Evolutionary conservation across 768 basidiomycete genomes (phyloP).

Genomic region (Multifurca ochricompacta): DNA sequence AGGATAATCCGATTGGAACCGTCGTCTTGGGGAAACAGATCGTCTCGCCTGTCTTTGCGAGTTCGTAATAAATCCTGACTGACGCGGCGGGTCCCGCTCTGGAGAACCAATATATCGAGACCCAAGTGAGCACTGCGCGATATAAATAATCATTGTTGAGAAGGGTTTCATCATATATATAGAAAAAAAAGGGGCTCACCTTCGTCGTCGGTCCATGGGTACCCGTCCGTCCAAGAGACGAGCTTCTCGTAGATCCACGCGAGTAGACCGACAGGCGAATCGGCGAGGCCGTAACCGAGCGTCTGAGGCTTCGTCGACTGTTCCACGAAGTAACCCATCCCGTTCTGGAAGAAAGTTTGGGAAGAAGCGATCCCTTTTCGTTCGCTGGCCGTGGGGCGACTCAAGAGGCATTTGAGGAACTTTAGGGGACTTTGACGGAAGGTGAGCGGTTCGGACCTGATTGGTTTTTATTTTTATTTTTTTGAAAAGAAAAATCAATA

Average conservation of each 20-base stretch:
- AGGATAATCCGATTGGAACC: constrained; percentile 27
- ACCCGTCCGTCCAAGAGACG: constrained; percentile 33
- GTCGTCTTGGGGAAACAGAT: background rate
- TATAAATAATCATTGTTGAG: constrained; percentile 18
- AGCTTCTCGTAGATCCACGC: constrained; percentile 35
- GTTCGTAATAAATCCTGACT: constrained; percentile 29
- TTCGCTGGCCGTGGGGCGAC: constrained; percentile 27
- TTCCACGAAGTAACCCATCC: constrained; percentile 27
- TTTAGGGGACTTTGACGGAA: constrained; percentile 23
- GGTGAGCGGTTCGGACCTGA: background rate
- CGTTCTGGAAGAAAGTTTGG: constrained; percentile 20
- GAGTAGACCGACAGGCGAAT: constrained; percentile 45
- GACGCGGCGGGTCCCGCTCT: constrained; percentile 28
- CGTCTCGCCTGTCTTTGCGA: constrained; percentile 1
- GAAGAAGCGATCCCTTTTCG: constrained; percentile 22
- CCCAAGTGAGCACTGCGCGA: constrained; percentile 30
- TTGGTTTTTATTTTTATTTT: no score
- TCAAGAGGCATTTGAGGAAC: constrained; percentile 26
- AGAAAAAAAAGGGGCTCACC: constrained; percentile 25
- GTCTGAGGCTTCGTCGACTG: constrained; percentile 32
- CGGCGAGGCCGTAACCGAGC: constrained; percentile 43
- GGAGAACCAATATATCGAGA: constrained; percentile 34
- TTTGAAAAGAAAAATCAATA: no score
- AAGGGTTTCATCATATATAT: background rate
- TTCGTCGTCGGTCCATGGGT: constrained; percentile 53